These are phyloP conservation scores for Penicillium dipodomyicola DNA, from an alignment of 495 filamentous ascomycete species.

Conservation along the genomic window DNA sequence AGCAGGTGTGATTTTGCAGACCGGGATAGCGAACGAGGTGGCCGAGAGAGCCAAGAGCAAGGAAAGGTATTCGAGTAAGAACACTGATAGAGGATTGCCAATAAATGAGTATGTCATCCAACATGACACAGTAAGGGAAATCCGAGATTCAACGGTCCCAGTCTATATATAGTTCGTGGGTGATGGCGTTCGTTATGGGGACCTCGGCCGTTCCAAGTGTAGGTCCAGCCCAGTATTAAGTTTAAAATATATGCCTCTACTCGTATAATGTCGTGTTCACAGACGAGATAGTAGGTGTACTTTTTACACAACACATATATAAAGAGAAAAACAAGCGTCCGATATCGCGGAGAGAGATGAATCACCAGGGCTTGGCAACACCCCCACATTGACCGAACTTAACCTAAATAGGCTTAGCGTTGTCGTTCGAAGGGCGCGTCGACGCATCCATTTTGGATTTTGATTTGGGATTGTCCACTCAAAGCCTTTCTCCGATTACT, in stretches of 20 bases:
- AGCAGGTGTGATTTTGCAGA: no score
- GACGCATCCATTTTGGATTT: conserved; percentile 17
- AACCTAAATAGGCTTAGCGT: conserved; percentile 30
- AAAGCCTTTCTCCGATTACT: conserved; percentile 4
- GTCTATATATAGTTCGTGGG: no score
- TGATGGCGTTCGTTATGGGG: background rate
- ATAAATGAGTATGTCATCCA: no score
- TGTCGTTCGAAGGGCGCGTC: conserved; percentile 43
- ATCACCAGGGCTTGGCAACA: conserved; percentile 14
- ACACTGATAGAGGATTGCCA: no score
- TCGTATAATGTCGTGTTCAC: background rate
- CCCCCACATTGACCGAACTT: conserved; percentile 2
- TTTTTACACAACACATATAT: background rate
- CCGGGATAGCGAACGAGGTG: no score
- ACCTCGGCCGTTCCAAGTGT: background rate
- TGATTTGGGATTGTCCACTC: conserved; percentile 11
- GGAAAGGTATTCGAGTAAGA: no score
- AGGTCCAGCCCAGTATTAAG: background rate
- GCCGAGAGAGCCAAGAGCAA: no score
- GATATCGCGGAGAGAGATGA: conserved; percentile 21
- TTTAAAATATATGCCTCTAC: background rate
- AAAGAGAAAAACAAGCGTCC: background rate
- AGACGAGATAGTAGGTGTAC: background rate
- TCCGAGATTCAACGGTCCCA: background rate
- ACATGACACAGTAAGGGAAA: no score